These are phyloP conservation scores for Sarocladium brachiariae DNA, from an alignment of 2,329 filamentous ascomycete species.

Conservation along the genomic window DNA sequence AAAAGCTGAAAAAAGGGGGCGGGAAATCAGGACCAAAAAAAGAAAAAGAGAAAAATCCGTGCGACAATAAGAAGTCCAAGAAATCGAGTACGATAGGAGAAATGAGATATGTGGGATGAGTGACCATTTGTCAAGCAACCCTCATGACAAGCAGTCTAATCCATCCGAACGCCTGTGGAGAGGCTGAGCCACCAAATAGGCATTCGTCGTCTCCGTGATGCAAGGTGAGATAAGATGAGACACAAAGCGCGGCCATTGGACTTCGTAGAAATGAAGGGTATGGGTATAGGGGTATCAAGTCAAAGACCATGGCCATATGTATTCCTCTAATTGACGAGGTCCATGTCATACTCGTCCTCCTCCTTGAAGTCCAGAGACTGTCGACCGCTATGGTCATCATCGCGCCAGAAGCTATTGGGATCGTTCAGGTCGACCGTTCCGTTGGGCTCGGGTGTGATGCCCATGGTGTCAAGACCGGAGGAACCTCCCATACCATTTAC, in stretches of 20 bases:
- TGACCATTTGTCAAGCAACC: constrained; percentile 11
- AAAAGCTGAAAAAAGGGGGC: not conserved
- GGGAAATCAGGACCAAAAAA: too few relatives aligned
- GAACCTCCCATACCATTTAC: constrained; percentile 38
- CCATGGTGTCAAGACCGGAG: constrained; percentile 29
- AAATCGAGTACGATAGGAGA: not conserved
- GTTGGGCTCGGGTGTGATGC: constrained; percentile 33
- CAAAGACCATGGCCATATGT: not conserved
- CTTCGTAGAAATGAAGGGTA: constrained; percentile 6
- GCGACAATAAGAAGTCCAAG: not conserved
- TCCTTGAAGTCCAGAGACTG: constrained; percentile 75
- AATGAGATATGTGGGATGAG: constrained; percentile 1
- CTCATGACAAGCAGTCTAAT: constrained; percentile 5
- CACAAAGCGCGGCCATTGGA: constrained; percentile 3
- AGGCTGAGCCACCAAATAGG: not conserved
- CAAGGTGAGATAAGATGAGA: constrained; percentile 8
- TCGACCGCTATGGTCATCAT: constrained; percentile 66
- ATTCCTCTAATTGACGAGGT: constrained; percentile 32
- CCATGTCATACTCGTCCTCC: constrained; percentile 90
- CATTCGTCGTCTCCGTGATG: not conserved
- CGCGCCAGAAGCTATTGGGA: constrained; percentile 55
- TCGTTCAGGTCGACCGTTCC: constrained; percentile 41
- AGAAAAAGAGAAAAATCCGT: too few relatives aligned
- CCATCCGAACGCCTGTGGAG: constrained; percentile 10
- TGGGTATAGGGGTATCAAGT: constrained; percentile 19